Base-by-base conservation (phyloP, 345 rosid species). In the Eucalyptus shirleyi region DNA sequence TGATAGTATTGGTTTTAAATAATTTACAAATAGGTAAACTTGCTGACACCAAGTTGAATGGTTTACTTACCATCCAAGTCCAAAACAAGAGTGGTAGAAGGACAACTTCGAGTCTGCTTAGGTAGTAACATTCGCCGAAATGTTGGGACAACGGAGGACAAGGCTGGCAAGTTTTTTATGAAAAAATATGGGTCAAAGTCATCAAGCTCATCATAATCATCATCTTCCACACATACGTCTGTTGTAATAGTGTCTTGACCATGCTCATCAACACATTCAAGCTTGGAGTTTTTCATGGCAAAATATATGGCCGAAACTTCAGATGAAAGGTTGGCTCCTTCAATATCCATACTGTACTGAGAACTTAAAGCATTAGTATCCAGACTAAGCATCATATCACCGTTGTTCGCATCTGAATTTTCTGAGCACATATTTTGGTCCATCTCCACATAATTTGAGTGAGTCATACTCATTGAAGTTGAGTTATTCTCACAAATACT, bases 31-130 rank as follows among this genome's bases (percentile, higher is more conserved):
- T 47, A 86, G 40, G 56, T 45, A 30, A 47, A 42, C 49, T 37
- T 37, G 30, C 37, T 37, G 47, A 49, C 80, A 15, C 89, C 51
- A 30, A 40, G 32, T 72, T 51, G 42, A 87, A 50, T 87, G 59
- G 50, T 53, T 81, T 60, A n/a, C 94, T 93, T 93, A 98, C 99
- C 99, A 88, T 98, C 99, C 89, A 98, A 94, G 92, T 98, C 99
- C 88, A 98, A 91, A 90, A 98, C 99, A 67, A 98, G 98, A 88
- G 99, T 96, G 56, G 96, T 96, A 83, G 97, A 93, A 83, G 99
- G 99, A 89, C 99, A 97, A 93, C 99, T 98, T 90, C 99, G 96
- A 32, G 99, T 97, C 93, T 96, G 99, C 93, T 94, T 97, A 56
- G 99, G 99, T 65, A 97, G 96, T 90, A 97, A 93, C 88, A 95